Conservation (phyloP, 2,329 filamentous ascomycete genomes). For the Arthrobotrys sphaeroides region DNA sequence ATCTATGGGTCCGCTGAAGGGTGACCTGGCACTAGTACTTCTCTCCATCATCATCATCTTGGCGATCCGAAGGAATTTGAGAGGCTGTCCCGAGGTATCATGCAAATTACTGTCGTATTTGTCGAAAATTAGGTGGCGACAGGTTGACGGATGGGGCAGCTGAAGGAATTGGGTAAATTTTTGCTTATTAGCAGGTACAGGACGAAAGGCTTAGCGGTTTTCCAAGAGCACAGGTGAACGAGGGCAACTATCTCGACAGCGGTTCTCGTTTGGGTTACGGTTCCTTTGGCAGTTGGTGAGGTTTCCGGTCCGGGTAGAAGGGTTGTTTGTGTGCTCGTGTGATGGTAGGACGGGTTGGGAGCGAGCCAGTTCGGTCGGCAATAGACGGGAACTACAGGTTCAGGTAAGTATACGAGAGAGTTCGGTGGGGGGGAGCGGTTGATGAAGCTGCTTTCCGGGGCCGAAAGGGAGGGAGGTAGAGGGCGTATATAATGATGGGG, state of each 20-base stretch:
- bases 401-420: neutral
- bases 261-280: neutral
- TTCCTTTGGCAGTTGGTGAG: neutral
- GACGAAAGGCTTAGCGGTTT: neutral
- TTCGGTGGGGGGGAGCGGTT: neutral
- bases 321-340: neutral
- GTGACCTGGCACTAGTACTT: conserved; percentile 53
- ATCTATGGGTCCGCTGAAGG: conserved; percentile 49
- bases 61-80: conserved; percentile 21
- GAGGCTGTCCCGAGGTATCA: conserved; percentile 4
- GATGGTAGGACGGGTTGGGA: conserved; percentile 8
- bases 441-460: neutral
- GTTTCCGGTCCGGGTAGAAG: neutral
- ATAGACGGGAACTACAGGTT: neutral
- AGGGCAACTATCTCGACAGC: neutral
- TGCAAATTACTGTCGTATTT: conserved; percentile 12
- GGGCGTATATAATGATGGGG: neutral
- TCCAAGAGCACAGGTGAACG: conserved; percentile 1
- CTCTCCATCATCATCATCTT: conserved; percentile 55
- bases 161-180: neutral
- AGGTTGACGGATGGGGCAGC: neutral
- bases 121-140: neutral
- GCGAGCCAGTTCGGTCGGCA: conserved; percentile 4
- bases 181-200: conserved; percentile 7
- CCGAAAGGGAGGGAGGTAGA: neutral